Conservation (phyloP, 345 rosid genomes). For the Luvunga scandens region DNA sequence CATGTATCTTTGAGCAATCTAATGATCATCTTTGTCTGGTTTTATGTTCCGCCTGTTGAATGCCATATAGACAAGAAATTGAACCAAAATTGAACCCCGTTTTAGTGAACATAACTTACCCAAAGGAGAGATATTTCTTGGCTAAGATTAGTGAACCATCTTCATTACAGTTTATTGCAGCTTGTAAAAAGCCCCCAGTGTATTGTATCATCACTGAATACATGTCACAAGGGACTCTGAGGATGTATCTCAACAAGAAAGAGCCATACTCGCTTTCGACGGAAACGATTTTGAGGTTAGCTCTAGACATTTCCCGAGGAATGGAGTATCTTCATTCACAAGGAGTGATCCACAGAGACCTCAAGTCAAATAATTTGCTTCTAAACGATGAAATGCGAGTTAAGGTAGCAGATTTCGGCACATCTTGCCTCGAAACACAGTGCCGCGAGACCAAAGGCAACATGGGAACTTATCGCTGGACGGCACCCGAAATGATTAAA, state of each 20-base stretch:
- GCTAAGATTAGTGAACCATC: slow-evolving; percentile 14
- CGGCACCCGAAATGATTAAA: slow-evolving; percentile 99
- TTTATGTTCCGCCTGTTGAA: neutral
- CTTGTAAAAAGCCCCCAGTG: slow-evolving; percentile 95
- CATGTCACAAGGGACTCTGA: slow-evolving; percentile 97
- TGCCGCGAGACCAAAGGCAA: slow-evolving; percentile 87
- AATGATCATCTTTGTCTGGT: no score
- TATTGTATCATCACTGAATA: slow-evolving; percentile 97
- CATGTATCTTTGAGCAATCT: neutral
- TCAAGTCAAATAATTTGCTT: slow-evolving; percentile 88
- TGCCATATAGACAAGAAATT: neutral
- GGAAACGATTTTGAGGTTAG: slow-evolving; percentile 80
- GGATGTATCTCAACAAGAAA: slow-evolving; percentile 99
- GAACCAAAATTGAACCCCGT: neutral
- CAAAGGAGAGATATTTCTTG: neutral
- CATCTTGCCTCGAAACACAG: slow-evolving; percentile 93
- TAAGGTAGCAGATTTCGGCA: slow-evolving; percentile 96
- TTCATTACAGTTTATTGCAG: slow-evolving; percentile 82
- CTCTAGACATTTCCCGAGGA: slow-evolving; percentile 96
- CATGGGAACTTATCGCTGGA: slow-evolving; percentile 98
- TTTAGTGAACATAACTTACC: neutral
- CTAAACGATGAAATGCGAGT: slow-evolving; percentile 95
- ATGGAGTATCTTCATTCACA: slow-evolving; percentile 99
- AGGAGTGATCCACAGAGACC: slow-evolving; percentile 96
- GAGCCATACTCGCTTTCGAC: slow-evolving; percentile 92